Evolutionary conservation across 1,284 basidiomycete genomes (phyloP), one percentile per base, ranked within the genome.

Genomic region (Austroboletus olivaceoglutinosus): DNA sequence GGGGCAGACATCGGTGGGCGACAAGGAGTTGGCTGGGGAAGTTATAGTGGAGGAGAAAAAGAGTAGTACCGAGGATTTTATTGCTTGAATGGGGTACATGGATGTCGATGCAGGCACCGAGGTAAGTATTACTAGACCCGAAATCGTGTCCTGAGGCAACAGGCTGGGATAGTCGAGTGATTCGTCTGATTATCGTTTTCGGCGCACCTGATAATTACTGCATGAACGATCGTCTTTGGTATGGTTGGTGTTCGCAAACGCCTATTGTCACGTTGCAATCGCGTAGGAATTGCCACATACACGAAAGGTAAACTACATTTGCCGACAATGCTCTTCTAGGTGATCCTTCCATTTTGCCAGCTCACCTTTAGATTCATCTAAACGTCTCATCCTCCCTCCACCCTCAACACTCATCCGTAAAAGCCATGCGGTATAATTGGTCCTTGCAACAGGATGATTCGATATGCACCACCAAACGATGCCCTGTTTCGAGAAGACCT

Each of bases 391-490:
- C 53, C 70, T 77, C 29, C 69, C 68, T 13, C 64, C 61, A 5
- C 53, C 41, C 8, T 59, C 49, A 7, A 61, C 30, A 57, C 25
- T 62, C 57, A 40, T 57, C 34, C 65, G 76, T 61, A 43, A 57
- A 51, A 37, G 50, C 69, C 34, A 53, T n/a, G 46, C 68, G 45
- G 21, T 55, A 54, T 44, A 62, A 44, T 22, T 75, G 63, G 29
- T 60, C 49, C 3, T 65, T 3, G 27, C 19, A 5, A 27, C 5
- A 52, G 61, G 58, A 51, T 84, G 82, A 4, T 77, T 45, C 21
- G 67, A 72, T 27, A 83, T 54, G 58, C 77, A 82, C 74, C 73
- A 85, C 78, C 77, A 79, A 2, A 86, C 47, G 53, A 85, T 82
- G 58, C 82, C 80, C 0, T 81, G 57, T 19, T 64, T 72, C 10